Evolutionary conservation across 371 early-diverging fungal species (phyloP), one percentile per base, ranked within the genome.

Genomic region (Mortierella sp.): DNA sequence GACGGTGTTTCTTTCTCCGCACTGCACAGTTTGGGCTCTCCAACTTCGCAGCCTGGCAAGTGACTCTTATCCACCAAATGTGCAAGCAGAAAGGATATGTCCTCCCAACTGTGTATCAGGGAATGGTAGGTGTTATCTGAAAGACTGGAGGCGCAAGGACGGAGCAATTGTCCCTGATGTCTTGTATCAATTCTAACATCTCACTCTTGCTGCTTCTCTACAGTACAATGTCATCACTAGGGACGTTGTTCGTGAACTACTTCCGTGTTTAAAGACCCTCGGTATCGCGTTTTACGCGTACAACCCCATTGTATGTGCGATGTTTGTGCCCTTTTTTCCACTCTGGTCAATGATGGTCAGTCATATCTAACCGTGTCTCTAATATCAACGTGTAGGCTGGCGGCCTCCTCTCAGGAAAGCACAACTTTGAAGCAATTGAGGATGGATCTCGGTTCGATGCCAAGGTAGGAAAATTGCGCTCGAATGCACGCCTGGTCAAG

Each of bases 181-280:
- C n/a, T n/a, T 41, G 43, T 79, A 14, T 48, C 86, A 28, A 81
- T 84, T 22, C 73, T 86, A 7, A 28, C n/a, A 8, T n/a, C 13
- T 22, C 46, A 16, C 8, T 44, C 29, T 21, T 1, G n/a, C n/a
- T n/a, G n/a, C n/a, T n/a, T n/a, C 44, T n/a, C 7, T 10, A 25
- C 54, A 80, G 83, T 88, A 91, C 83, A 88, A 88, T 57, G 81
- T 83, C 7, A 60, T 91, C 16, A 83, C 85, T n/a, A 79, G 91
- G 21, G 83, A 78, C 21, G 82, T 86, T 21, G 86, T 84, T 45
- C 57, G 56, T 5, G 91, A 88, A 55, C 78, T 91, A 1, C 66
- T 89, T 29, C 85, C 88, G 9, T 87, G 86, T 48, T 55, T 90
- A 41, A 73, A 81, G 34, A 67, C 78, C 21, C 80, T 86, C 54